Base-by-base conservation (phyloP, 306 rosid species). In the Adenanthera pavonina region DNA sequence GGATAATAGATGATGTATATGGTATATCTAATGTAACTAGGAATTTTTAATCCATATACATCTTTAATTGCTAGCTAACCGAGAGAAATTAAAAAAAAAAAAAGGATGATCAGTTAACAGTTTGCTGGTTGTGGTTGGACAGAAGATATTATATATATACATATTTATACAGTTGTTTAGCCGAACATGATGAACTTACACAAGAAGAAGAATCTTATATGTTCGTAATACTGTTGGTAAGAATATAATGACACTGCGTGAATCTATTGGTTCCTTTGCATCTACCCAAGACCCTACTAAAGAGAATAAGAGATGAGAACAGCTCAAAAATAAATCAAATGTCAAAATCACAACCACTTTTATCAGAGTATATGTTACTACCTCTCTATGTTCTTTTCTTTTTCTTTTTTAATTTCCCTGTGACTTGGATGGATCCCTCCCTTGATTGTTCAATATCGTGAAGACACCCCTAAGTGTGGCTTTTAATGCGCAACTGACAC, bases 401-500 rank as follows among this genome's bases (percentile, higher is more conserved):
- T 10, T 20, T 5, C 7, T 2, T 4, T 15, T 9, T 33, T 56
- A 11, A 41, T 68, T 53, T 73, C n/a, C 36, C 13, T 41, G 11
- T 56, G 64, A 48, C 57, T 41, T 82, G 53, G 20, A 35, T 60
- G 30, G 30, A 25, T 7, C 36, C 61, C 47, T 2, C 56, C 20
- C 3, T 78, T 54, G 33, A 62, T 33, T 5, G 46, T 43, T 74
- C 46, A n/a, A 68, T 35, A 41, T 62, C 80, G 53, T 80, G 68
- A 49, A 16, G 80, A 72, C 76, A 51, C 75, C 71, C 35, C 30
- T 25, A 49, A 48, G 64, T 34, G 40, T 68, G 64, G 35, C 88
- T 77, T 89, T 86, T 51, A 72, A 38, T 72, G 82, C 46, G 76
- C 48, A 51, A 43, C 64, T 86, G 90, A 86, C 90, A 82, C 92